These are phyloP conservation scores for Malus hybrid DNA, from an alignment of 331 rosid species.

Conservation along the genomic window DNA sequence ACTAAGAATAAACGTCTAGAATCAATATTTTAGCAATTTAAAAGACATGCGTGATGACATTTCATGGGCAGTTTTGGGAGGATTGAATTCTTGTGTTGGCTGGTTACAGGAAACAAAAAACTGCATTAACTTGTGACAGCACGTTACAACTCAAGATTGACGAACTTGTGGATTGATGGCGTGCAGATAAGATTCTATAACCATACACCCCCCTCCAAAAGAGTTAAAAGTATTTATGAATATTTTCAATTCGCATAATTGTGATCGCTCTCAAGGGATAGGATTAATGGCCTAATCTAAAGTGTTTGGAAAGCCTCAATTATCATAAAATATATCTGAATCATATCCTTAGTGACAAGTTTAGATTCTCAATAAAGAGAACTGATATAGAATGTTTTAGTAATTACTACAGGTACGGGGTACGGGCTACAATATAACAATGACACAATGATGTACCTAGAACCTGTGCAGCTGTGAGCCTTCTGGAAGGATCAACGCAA, in stretches of 20 bases:
- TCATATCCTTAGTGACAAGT: neutral
- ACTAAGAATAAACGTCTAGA: neutral
- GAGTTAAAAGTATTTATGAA: neutral
- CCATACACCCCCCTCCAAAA: neutral
- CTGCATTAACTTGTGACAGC: neutral
- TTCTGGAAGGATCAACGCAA: slow-evolving; percentile 25
- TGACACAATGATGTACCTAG: slow-evolving; percentile 11
- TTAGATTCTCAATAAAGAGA: neutral
- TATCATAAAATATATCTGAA: neutral
- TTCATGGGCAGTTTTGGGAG: neutral
- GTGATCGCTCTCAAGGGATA: neutral
- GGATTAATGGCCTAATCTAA: neutral
- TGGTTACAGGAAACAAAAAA: neutral
- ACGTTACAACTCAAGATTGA: neutral
- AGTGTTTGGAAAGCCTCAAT: neutral
- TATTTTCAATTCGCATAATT: neutral
- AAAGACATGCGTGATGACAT: neutral
- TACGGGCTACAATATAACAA: neutral
- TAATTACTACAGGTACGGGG: neutral
- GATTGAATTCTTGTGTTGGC: neutral
- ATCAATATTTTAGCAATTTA: neutral
- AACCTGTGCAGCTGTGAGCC: slow-evolving; percentile 34
- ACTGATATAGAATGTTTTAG: neutral
- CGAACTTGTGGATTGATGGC: neutral
- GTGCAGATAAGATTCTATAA: neutral